Conservation (phyloP, 2,329 filamentous ascomycete species). For the Trichothecium sympodiale region DNA sequence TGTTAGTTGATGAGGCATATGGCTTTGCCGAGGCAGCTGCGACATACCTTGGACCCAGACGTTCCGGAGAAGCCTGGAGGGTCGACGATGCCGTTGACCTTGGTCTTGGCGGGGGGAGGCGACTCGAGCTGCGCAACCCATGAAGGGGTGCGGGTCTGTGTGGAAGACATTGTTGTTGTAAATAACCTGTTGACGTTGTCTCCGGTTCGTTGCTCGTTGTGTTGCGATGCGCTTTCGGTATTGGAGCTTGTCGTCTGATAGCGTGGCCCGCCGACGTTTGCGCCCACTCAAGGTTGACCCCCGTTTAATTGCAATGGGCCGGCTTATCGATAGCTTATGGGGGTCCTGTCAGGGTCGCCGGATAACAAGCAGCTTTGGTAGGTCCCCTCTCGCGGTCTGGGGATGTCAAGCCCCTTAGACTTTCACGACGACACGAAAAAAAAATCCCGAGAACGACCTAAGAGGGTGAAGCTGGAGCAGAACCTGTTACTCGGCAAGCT, state of each 20-base stretch:
- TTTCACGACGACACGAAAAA: too few relatives aligned
- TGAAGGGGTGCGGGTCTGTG: constrained; percentile 38
- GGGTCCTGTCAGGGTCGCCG: not conserved
- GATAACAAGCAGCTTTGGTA: not conserved
- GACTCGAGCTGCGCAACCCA: constrained; percentile 78
- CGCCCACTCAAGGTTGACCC: not conserved
- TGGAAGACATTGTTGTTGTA: constrained; percentile 16
- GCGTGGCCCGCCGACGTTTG: not conserved
- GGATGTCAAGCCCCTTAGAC: not conserved
- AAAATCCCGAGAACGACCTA: too few relatives aligned
- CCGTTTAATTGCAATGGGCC: constrained; percentile 4
- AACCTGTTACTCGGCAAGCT: too few relatives aligned
- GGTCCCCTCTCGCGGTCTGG: constrained; percentile 1
- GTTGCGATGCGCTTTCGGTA: not conserved
- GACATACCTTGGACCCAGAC: constrained; percentile 44
- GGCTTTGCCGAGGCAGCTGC: not conserved
- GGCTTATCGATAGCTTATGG: constrained; percentile 5
- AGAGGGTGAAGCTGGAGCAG: too few relatives aligned
- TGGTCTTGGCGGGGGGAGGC: constrained; percentile 54
- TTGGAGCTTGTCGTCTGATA: constrained; percentile 1
- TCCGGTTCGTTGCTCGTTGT: not conserved
- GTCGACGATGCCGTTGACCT: constrained; percentile 61
- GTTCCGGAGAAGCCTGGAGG: constrained; percentile 68
- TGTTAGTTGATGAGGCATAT: not conserved
- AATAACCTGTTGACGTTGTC: not conserved